A percentile compares a stretch with the other conserved stretches of the same genome.
Evolutionary conservation across 139 green algal species (phyloP).

Genomic region (Closterium sp.): DNA sequence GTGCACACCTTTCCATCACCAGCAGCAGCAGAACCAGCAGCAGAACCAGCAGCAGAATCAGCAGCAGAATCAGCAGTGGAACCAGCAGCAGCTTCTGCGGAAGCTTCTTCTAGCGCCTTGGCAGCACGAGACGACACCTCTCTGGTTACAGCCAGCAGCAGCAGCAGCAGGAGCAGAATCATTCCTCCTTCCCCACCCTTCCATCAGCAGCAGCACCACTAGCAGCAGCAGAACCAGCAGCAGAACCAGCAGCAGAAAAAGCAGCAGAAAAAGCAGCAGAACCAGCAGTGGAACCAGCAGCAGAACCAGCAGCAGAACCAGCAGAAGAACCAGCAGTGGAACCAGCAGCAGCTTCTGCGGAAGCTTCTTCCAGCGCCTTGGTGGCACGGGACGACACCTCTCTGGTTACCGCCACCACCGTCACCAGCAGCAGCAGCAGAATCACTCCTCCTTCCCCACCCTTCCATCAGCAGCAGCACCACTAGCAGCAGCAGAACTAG

Average conservation of each 20-base stretch:
- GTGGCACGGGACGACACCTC: slow-evolving; percentile 18
- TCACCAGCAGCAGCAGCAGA: too few relatives aligned
- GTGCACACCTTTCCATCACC: too few relatives aligned
- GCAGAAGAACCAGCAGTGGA: too few relatives aligned
- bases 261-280: too few relatives aligned
- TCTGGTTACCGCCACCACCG: too few relatives aligned
- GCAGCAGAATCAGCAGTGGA: neutral
- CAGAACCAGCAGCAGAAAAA: neutral
- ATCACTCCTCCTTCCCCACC: neutral
- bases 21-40: too few relatives aligned
- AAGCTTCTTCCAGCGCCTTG: slow-evolving; percentile 5
- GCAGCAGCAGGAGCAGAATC: too few relatives aligned
- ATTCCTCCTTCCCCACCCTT: too few relatives aligned
- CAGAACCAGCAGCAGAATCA: too few relatives aligned
- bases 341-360: too few relatives aligned
- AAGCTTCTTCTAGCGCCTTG: slow-evolving; percentile 3
- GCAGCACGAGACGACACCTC: slow-evolving; percentile 13
- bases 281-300: neutral
- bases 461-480: neutral
- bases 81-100: neutral
- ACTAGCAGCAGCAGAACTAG: neutral
- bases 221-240: neutral
- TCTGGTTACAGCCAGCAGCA: slow-evolving; percentile 10
- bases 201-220: too few relatives aligned
- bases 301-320: too few relatives aligned